Conservation (phyloP, 345 rosid genomes). For the Theobroma cacao region DNA sequence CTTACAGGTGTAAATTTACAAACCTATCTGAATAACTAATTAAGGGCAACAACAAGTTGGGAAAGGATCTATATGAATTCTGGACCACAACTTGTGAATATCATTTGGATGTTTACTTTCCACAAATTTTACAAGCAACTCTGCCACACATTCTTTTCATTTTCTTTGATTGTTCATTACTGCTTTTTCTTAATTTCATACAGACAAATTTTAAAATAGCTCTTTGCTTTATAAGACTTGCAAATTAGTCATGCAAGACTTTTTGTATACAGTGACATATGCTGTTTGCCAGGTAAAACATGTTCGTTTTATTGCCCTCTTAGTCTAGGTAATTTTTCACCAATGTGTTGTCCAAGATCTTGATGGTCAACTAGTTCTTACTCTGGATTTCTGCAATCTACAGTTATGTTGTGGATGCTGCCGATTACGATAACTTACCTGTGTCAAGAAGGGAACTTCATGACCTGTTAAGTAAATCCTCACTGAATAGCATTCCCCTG, state of each 20-base stretch:
- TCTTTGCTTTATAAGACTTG: neutral
- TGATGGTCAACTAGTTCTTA: neutral
- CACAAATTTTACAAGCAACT: neutral
- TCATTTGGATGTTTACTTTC: neutral
- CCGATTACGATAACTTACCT: slow-evolving; percentile 57
- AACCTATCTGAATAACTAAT: neutral
- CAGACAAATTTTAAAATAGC: neutral
- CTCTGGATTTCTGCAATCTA: slow-evolving; percentile 15
- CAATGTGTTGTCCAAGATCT: neutral
- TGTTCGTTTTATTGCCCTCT: neutral
- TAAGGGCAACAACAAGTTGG: neutral
- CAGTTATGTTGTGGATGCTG: slow-evolving; percentile 75
- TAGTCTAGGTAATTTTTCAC: neutral
- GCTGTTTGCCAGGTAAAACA: neutral
- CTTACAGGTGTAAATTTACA: neutral
- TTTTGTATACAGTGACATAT: neutral
- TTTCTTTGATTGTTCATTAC: neutral
- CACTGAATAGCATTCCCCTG: slow-evolving; percentile 61
- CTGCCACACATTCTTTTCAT: neutral
- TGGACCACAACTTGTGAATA: neutral
- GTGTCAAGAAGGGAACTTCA: slow-evolving; percentile 70
- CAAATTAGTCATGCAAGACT: neutral
- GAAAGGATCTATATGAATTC: neutral
- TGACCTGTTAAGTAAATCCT: slow-evolving; percentile 64
- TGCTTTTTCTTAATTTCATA: neutral